phyloP scores from a whole-genome alignment of 2,329 filamentous ascomycete species.

The Penicillium rolfsii region DNA sequence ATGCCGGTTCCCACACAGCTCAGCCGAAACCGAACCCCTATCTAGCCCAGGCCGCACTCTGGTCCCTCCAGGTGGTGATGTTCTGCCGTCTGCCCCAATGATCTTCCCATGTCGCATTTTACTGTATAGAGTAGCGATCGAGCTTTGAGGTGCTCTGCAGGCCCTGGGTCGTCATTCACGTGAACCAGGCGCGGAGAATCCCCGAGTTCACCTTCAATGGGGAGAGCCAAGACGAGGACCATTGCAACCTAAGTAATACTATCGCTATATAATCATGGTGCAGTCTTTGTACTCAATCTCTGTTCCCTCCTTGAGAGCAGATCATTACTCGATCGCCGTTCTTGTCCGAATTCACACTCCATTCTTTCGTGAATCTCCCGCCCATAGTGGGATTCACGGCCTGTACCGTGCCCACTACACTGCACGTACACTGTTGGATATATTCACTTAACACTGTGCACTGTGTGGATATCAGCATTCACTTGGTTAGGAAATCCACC shows the following conservation, averaged over 20 bases:
- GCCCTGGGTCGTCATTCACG: background rate
- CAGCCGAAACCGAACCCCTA: conserved; percentile 13
- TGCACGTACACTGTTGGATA: background rate
- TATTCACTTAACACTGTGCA: background rate
- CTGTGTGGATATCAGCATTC: background rate
- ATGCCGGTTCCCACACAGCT: background rate
- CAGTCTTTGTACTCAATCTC: background rate
- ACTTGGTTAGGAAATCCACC: background rate
- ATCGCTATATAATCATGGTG: too few species aligned
- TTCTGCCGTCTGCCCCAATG: conserved; percentile 1
- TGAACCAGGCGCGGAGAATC: background rate
- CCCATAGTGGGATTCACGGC: background rate
- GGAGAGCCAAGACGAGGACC: background rate
- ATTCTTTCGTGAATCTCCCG: conserved; percentile 22
- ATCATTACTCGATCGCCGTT: conserved; percentile 12
- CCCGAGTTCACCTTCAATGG: background rate
- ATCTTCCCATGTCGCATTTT: background rate
- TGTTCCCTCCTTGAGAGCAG: background rate
- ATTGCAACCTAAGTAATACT: background rate
- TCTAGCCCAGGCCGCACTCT: background rate
- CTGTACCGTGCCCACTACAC: background rate
- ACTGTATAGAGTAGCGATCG: background rate
- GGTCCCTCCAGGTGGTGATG: background rate
- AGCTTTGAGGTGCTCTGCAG: background rate
- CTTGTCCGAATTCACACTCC: conserved; percentile 4